Evolutionary conservation across 2,329 filamentous ascomycete genomes (phyloP).

Genomic region (Pestalotiopsis sp.): DNA sequence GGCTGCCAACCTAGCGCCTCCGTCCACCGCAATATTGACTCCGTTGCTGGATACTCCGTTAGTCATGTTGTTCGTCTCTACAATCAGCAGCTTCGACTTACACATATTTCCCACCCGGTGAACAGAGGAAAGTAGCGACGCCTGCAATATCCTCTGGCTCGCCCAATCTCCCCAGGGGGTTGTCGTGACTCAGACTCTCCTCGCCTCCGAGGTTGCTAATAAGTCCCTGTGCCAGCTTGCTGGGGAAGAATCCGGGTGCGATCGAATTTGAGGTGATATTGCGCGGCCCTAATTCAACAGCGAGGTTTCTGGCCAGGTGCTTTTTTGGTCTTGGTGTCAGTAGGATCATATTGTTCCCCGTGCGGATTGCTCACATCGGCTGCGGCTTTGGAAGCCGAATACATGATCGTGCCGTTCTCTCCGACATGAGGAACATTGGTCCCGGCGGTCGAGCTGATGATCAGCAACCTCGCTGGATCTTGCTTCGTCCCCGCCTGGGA

Average conservation of each 20-base stretch:
- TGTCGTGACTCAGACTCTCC: conserved; percentile 49
- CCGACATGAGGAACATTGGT: conserved; percentile 63
- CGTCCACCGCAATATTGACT: conserved; percentile 38
- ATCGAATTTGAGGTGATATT: conserved; percentile 69
- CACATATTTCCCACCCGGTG: conserved; percentile 55
- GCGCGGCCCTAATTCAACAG: conserved; percentile 61
- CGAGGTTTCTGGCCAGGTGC: conserved; percentile 51
- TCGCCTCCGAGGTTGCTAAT: conserved; percentile 64
- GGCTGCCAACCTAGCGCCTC: conserved; percentile 30
- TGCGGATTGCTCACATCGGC: conserved; percentile 37
- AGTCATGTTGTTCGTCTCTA: neutral
- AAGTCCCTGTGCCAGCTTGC: conserved; percentile 67
- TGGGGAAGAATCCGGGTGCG: conserved; percentile 70
- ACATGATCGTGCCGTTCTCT: conserved; percentile 64
- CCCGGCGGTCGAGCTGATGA: conserved; percentile 69
- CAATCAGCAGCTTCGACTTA: conserved; percentile 22
- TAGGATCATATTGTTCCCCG: neutral
- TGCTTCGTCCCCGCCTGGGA: conserved; percentile 43
- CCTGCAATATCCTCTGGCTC: conserved; percentile 63
- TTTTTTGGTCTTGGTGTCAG: conserved; percentile 36
- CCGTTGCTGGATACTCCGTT: conserved; percentile 32
- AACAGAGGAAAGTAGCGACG: conserved; percentile 59
- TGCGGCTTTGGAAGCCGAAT: conserved; percentile 71
- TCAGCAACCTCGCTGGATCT: conserved; percentile 64
- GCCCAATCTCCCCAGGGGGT: conserved; percentile 57